Conservation (phyloP, 257 asterid species). For the Solanum raphanifolium region DNA sequence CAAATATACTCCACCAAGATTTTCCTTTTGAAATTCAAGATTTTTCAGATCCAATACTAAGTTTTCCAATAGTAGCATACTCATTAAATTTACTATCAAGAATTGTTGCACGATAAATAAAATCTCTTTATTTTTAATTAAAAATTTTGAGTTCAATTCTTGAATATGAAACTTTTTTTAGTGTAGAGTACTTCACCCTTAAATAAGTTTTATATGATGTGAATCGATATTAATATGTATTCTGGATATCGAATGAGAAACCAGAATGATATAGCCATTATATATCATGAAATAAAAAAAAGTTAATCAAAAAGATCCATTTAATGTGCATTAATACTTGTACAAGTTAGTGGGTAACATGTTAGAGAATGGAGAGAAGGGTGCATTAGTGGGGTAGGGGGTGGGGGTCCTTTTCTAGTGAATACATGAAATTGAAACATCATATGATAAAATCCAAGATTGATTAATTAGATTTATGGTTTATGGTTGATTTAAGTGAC, state of each 20-base stretch:
- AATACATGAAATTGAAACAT: too few relatives aligned
- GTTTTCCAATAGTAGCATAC: not conserved
- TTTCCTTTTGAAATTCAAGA: not conserved
- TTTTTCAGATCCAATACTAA: not conserved
- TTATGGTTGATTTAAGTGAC: not conserved
- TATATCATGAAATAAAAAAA: not conserved
- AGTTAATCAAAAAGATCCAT: not conserved
- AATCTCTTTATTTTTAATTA: not conserved
- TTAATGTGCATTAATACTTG: not conserved
- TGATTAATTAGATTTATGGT: slow-evolving; percentile 3
- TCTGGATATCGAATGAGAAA: not conserved
- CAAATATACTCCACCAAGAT: not conserved
- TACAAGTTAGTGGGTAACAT: slow-evolving; percentile 66
- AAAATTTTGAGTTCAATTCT: fast-evolving
- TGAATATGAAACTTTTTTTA: not conserved
- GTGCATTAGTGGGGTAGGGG: slow-evolving; percentile 17
- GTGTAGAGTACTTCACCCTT: not conserved
- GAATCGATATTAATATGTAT: not conserved
- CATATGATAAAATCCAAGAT: not conserved
- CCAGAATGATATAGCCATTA: not conserved
- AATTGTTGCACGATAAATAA: not conserved
- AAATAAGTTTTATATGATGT: not conserved
- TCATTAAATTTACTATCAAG: not conserved
- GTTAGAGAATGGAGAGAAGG: slow-evolving; percentile 52
- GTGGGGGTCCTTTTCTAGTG: not conserved